Evolutionary conservation across 371 early-diverging fungal species (phyloP).

Genomic region (Gilbertella persicaria): DNA sequence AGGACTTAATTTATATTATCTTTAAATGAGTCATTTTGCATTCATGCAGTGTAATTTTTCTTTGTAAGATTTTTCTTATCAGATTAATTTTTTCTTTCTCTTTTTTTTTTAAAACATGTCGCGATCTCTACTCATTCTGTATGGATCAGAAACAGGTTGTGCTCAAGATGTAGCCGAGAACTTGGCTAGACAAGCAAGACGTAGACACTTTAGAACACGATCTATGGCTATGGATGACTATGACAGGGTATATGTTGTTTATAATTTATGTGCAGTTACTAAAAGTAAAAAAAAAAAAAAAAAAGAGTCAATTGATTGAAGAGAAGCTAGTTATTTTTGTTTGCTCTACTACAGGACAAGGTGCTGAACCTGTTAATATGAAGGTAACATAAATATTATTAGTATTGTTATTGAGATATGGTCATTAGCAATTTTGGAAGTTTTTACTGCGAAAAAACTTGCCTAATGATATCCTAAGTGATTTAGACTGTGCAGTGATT

Average conservation of each 20-base stretch:
- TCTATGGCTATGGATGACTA: constrained; percentile 82
- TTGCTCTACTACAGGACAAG: constrained; percentile 95
- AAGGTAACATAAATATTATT: constrained; percentile 48
- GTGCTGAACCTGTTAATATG: constrained; percentile 92
- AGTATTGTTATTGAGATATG: neutral
- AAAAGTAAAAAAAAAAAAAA: neutral
- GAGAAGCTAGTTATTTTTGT: constrained; percentile 84
- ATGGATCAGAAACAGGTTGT: constrained; percentile 85
- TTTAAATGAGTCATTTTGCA: too few relatives aligned
- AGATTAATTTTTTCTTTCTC: neutral
- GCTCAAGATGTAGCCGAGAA: constrained; percentile 83
- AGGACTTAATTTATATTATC: too few relatives aligned
- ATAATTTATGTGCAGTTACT: neutral
- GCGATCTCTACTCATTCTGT: constrained; percentile 66
- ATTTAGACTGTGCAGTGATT: constrained; percentile 81
- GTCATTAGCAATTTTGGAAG: constrained; percentile 76
- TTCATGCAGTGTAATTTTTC: too few relatives aligned
- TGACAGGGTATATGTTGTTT: constrained; percentile 51
- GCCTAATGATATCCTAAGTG: constrained; percentile 65
- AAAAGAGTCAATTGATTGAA: constrained; percentile 56
- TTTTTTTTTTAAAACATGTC: neutral
- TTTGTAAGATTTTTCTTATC: neutral
- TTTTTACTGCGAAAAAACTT: constrained; percentile 81
- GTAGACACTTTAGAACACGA: constrained; percentile 67
- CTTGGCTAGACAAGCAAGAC: constrained; percentile 72